Percentiles rank a stretch among this genome's conserved stretches.
phyloP scores from a whole-genome alignment of 2,329 filamentous ascomycete species.

The Dothideomycetes sp. region DNA sequence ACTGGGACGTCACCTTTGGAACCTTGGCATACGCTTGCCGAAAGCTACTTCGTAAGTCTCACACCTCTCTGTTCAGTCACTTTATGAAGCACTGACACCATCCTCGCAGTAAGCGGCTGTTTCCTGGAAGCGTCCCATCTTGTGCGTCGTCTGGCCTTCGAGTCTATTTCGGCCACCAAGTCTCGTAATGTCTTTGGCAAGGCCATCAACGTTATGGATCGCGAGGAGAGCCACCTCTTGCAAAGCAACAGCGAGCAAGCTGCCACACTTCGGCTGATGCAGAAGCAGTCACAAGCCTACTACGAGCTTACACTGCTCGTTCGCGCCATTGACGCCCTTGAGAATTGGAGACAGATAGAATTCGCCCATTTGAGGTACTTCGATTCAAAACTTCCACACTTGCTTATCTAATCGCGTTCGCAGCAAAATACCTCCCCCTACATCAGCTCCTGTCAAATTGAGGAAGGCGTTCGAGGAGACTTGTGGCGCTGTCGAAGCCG shows the following conservation, averaged over 20 bases:
- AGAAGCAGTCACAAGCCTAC: slow-evolving; percentile 24
- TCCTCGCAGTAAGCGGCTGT: slow-evolving; percentile 29
- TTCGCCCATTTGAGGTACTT: slow-evolving; percentile 21
- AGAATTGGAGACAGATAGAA: slow-evolving; percentile 32
- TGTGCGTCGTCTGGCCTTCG: slow-evolving; percentile 38
- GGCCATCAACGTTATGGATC: slow-evolving; percentile 25
- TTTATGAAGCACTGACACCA: slow-evolving; percentile 9
- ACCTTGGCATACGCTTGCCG: slow-evolving; percentile 66
- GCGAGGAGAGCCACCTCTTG: slow-evolving; percentile 11
- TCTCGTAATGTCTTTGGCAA: slow-evolving; percentile 29
- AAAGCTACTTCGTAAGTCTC: slow-evolving; percentile 67
- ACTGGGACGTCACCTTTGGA: slow-evolving; percentile 60
- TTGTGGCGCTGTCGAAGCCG: slow-evolving; percentile 23
- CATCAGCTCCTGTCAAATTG: slow-evolving; percentile 16
- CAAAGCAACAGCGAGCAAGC: slow-evolving; percentile 11
- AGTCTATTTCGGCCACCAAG: slow-evolving; percentile 31
- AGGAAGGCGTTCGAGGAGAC: slow-evolving; percentile 29
- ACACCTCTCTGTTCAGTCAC: background rate
- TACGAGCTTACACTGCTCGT: slow-evolving; percentile 33
- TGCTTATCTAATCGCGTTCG: background rate
- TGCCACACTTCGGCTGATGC: slow-evolving; percentile 13
- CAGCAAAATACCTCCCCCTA: slow-evolving; percentile 11
- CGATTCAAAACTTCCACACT: background rate
- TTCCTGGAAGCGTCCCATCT: slow-evolving; percentile 46
- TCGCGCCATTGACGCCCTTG: slow-evolving; percentile 29